Evolutionary conservation across 495 filamentous ascomycete genomes (phyloP).

Genomic region (Parathielavia hyrcaniae): DNA sequence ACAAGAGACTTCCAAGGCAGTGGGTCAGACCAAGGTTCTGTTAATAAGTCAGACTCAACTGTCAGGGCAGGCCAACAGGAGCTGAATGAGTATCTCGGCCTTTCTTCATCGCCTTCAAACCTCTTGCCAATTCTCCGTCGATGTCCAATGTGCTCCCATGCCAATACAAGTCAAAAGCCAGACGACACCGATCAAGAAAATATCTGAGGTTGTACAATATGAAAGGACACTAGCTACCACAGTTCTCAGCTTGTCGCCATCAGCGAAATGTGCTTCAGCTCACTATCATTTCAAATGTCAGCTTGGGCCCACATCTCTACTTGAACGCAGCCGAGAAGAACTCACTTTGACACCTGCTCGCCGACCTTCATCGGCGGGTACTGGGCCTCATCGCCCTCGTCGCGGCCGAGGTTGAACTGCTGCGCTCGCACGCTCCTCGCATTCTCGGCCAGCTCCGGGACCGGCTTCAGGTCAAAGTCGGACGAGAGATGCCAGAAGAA

Average conservation of each 20-base stretch:
- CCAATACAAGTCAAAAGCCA: no score
- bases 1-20: no score
- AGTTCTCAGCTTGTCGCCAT: conserved; percentile 28
- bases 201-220: no score
- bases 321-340: conserved; percentile 13
- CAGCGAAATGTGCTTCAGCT: conserved; percentile 41
- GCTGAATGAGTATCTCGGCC: no score
- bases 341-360: conserved; percentile 43
- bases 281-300: conserved; percentile 20
- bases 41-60: no score
- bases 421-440: conserved; percentile 36
- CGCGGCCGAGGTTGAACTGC: conserved; percentile 39
- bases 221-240: no score
- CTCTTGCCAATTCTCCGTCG: no score
- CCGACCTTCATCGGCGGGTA: conserved; percentile 45
- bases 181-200: no score
- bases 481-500: conserved; percentile 49
- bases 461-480: conserved; percentile 42
- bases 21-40: no score
- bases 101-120: no score
- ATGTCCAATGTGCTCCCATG: no score
- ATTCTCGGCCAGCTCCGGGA: conserved; percentile 33
- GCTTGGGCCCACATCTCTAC: not conserved
- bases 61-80: no score
- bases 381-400: conserved; percentile 42